A percentile compares a stretch with the other conserved stretches of the same genome.
phyloP scores from a whole-genome alignment of 1,284 basidiomycete genomes.

The Schizophyllum commune region DNA sequence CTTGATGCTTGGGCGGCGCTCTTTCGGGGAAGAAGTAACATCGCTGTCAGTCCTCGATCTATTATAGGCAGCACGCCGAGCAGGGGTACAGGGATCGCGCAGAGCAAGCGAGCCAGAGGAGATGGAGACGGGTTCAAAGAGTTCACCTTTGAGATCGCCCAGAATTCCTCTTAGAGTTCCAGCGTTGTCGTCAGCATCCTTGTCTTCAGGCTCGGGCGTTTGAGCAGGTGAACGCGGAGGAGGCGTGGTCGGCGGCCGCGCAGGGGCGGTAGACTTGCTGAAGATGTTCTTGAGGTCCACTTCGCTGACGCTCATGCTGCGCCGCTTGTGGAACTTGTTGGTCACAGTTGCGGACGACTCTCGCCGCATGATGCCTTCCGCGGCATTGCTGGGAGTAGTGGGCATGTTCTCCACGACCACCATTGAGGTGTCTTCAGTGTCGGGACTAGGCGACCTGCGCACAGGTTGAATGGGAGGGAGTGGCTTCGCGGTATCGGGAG shows the following conservation, averaged over 20 bases:
- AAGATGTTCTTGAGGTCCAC: conserved; percentile 48
- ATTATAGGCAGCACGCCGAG: conserved; percentile 29
- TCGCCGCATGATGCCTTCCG: conserved; percentile 10
- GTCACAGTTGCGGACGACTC: conserved; percentile 7
- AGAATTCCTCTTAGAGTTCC: conserved; percentile 52
- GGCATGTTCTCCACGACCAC: conserved; percentile 45
- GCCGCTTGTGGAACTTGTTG: conserved; percentile 35
- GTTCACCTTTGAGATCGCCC: conserved; percentile 61
- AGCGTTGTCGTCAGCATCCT: conserved; percentile 23
- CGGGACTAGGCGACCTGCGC: conserved; percentile 22
- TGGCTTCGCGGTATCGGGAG: conserved; percentile 46
- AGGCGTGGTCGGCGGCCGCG: no score
- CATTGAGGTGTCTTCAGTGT: conserved; percentile 44
- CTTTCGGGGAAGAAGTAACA: conserved; percentile 9
- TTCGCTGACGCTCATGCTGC: conserved; percentile 72
- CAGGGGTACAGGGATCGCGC: conserved; percentile 52
- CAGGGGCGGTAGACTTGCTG: conserved; percentile 20
- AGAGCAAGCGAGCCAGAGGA: conserved; percentile 34
- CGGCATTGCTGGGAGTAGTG: conserved; percentile 23
- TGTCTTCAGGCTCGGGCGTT: no score
- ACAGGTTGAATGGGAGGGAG: conserved; percentile 43
- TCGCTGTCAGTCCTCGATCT: conserved; percentile 13
- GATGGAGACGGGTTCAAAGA: conserved; percentile 48
- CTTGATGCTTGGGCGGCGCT: conserved; percentile 28
- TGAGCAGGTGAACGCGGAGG: conserved; percentile 18